A percentile compares a stretch with the other conserved stretches of the same genome.
These are phyloP conservation scores for Anisodus tanguticus DNA, from an alignment of 257 asterid genomes.

Conservation along the genomic window DNA sequence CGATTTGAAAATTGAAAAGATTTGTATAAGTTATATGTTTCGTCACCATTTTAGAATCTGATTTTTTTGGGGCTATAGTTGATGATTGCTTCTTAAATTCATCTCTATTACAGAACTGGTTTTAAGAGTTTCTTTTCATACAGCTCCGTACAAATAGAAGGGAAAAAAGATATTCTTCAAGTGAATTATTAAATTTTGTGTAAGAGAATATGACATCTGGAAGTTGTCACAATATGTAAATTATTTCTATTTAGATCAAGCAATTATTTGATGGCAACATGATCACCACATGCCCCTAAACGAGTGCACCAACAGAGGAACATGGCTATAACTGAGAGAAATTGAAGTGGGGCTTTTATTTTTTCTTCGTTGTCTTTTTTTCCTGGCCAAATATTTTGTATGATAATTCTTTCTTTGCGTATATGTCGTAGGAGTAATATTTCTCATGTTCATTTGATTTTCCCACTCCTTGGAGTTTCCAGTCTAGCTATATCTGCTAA, in stretches of 20 bases:
- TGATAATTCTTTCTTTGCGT: neutral
- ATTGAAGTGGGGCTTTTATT: neutral
- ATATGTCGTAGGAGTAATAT: too few species aligned
- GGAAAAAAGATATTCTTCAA: neutral
- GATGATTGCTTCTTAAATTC: neutral
- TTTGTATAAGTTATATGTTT: neutral
- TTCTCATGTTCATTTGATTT: too few species aligned
- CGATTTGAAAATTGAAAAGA: accelerated
- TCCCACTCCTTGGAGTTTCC: too few species aligned
- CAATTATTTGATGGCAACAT: neutral
- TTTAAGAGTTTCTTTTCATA: neutral
- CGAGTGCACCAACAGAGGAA: neutral
- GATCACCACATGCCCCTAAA: constrained; percentile 2
- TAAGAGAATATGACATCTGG: neutral
- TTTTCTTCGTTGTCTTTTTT: neutral
- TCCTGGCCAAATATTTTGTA: neutral
- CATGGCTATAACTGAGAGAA: constrained; percentile 10
- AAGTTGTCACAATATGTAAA: neutral
- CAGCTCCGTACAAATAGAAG: neutral
- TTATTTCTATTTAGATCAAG: neutral
- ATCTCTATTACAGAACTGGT: neutral
- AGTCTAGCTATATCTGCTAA: too few species aligned
- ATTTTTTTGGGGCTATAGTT: neutral
- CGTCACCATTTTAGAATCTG: accelerated
- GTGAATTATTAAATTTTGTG: neutral